phyloP scores from a whole-genome alignment of 305 asterid species.

The Fraxinus angustifolia region DNA sequence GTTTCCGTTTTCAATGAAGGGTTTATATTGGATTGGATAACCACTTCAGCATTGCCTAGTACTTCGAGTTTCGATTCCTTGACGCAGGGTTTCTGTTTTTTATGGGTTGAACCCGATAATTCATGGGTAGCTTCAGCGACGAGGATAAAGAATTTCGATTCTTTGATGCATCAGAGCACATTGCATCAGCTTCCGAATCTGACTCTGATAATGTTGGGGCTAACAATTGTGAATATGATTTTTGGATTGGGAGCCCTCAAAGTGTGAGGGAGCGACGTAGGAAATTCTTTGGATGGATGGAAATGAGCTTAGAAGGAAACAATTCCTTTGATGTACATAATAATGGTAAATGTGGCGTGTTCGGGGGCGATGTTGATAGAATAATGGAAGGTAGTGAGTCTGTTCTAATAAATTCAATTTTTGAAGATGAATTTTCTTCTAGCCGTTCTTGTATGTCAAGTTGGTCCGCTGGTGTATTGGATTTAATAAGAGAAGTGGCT shows the following conservation, averaged over 20 bases:
- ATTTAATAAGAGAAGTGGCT: slow-evolving; percentile 26
- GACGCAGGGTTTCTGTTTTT: slow-evolving; percentile 32
- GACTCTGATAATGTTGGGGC: slow-evolving; percentile 23
- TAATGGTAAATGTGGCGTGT: slow-evolving; percentile 13
- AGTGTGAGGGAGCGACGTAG: slow-evolving; percentile 71
- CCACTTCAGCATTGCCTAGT: slow-evolving; percentile 47
- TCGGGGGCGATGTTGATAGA: slow-evolving; percentile 33
- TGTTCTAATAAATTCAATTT: slow-evolving; percentile 42
- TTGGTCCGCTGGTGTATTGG: slow-evolving; percentile 37
- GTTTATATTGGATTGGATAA: slow-evolving; percentile 39
- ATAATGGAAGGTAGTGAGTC: slow-evolving; percentile 50
- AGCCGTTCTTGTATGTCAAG: slow-evolving; percentile 46
- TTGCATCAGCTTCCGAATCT: slow-evolving; percentile 38
- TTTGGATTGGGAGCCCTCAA: slow-evolving; percentile 64
- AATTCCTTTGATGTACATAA: slow-evolving; percentile 15
- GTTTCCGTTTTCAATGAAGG: slow-evolving; percentile 42
- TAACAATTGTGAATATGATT: slow-evolving; percentile 42
- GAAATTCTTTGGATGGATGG: slow-evolving; percentile 57
- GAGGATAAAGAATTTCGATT: slow-evolving; percentile 50
- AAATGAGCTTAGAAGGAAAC: slow-evolving; percentile 29
- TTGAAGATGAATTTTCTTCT: slow-evolving; percentile 43
- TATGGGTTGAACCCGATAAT: slow-evolving; percentile 17
- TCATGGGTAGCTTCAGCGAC: slow-evolving; percentile 61
- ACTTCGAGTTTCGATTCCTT: slow-evolving; percentile 39
- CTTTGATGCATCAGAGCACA: slow-evolving; percentile 66